A percentile compares a stretch with the other conserved stretches of the same genome.
Evolutionary conservation across 176 grass and related monocot species (phyloP).

Genomic region (Aegilops sharonensis): DNA sequence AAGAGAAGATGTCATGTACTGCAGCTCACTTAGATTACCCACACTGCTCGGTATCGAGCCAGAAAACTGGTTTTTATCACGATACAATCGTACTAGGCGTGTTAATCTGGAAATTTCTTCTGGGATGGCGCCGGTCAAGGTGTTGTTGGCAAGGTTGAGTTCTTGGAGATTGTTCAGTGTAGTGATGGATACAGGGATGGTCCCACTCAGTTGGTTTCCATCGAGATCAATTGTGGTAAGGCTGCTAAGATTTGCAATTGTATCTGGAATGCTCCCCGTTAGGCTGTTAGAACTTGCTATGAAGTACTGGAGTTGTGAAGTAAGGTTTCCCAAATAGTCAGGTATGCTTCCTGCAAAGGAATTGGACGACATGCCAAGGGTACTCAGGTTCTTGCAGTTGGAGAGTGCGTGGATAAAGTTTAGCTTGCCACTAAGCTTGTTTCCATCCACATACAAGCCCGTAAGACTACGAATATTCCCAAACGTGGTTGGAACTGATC

Average conservation of each 20-base stretch:
- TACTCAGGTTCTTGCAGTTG: slow-evolving; percentile 4
- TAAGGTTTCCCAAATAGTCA: slow-evolving; percentile 13
- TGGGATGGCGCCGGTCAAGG: slow-evolving; percentile 22
- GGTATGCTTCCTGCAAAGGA: slow-evolving; percentile 5
- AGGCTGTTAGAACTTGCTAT: slow-evolving; percentile 6
- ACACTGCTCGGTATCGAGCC: slow-evolving; percentile 35
- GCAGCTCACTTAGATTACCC: slow-evolving; percentile 24
- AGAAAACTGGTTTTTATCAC: background rate
- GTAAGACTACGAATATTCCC: background rate
- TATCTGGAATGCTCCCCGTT: slow-evolving; percentile 8
- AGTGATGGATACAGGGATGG: slow-evolving; percentile 2
- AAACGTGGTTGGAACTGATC: background rate
- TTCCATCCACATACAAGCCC: background rate
- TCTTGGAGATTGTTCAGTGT: background rate
- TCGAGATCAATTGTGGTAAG: background rate
- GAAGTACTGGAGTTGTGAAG: slow-evolving; percentile 2
- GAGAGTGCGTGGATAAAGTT: background rate
- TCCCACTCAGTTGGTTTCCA: background rate
- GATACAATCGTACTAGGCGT: background rate
- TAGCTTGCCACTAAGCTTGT: background rate
- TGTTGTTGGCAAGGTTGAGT: slow-evolving; percentile 4
- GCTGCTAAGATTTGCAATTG: slow-evolving; percentile 2
- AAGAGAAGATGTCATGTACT: slow-evolving; percentile 12
- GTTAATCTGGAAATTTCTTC: slow-evolving; percentile 24
- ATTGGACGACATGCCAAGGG: background rate